Percentiles rank a stretch among this genome's conserved stretches.
Conservation (phyloP, 164 flowering plant species). For the Vitis vinifera region DNA sequence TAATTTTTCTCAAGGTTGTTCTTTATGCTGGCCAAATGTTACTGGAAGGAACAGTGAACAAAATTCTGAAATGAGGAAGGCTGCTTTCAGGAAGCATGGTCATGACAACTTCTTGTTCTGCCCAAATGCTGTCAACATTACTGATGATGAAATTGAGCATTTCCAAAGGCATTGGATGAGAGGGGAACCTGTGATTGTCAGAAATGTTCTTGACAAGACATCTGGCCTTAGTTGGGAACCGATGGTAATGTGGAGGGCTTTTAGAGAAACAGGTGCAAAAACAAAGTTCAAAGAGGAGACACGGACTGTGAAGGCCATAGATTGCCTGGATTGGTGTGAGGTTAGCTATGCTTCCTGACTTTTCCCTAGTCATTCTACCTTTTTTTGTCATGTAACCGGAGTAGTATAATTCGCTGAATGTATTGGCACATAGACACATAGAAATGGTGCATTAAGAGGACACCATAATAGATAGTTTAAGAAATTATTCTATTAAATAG, state of each 20-base stretch:
- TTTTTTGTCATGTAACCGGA: too few relatives aligned
- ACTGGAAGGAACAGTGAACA: not conserved
- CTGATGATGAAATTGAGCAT: conserved; percentile 22
- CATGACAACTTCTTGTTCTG: conserved; percentile 28
- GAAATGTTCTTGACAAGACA: conserved; percentile 29
- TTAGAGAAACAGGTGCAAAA: conserved; percentile 18
- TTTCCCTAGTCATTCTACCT: too few relatives aligned
- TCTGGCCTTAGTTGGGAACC: conserved; percentile 44
- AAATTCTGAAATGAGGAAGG: conserved; percentile 19
- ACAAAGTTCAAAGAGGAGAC: conserved; percentile 18
- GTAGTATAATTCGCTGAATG: too few relatives aligned
- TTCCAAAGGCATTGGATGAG: conserved; percentile 36
- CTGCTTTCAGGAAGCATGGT: conserved; percentile 24
- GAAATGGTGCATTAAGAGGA: too few relatives aligned
- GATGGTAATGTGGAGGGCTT: conserved; percentile 45
- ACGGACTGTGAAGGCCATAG: conserved; percentile 29
- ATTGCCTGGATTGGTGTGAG: conserved; percentile 41
- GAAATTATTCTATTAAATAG: too few relatives aligned
- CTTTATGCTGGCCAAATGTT: conserved; percentile 1
- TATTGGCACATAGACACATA: too few relatives aligned
- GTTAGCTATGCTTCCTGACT: conserved; percentile 7
- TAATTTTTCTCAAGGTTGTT: conserved; percentile 10
- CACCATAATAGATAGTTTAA: too few relatives aligned
- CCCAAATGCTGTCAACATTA: conserved; percentile 18
- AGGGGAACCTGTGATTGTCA: conserved; percentile 38